Evolutionary conservation across 1,284 basidiomycete species (phyloP), one percentile per base, ranked within the genome.

Genomic region (Cystobasidium pallidum): DNA sequence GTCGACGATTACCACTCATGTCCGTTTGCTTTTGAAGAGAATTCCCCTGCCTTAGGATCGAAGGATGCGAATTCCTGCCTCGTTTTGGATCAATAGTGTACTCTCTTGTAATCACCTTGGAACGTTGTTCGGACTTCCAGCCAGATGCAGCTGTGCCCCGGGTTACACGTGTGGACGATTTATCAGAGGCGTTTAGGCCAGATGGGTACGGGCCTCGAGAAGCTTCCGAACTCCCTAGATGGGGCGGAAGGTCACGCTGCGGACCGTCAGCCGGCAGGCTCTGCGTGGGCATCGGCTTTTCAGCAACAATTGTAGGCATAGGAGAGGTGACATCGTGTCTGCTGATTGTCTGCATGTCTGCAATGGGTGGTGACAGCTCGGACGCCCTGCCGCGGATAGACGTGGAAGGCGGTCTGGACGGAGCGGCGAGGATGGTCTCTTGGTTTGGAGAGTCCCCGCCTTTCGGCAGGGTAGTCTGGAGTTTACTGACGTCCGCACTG

Each of bases 71-170:
- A 41, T 49, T 30, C 52, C 51, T 55, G 6, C 21, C 34, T 4
- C 43, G 52, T 52, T 51, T 51, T 19, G 45, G 34, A 28, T 51
- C 59, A 34, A 54, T 54, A 2, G 47, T 51, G 24, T 39, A 34
- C 36, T 71, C 68, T 32, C 68, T 43, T 51, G 36, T 28, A 30
- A 71, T 34, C 15, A 51, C 41, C 26, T 63, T 71, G 21, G 68
- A 39, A 19, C 47, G 58, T 34, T 61, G 58, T 10, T 52, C 32
- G 11, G 32, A 55, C 8, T 64, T 36, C 62, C 62, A 64, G 28
- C 47, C 61, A 3, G 43, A 34, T 26, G 68, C 59, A 39, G 68
- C 68, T 15, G 45, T 32, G 45, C 61, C 61, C 19, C 55, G 32
- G 32, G 68, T 52, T 2, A 71, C 21, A 24, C 61, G 45, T 19